Conservation (phyloP, 176 grass and related monocot species). For the Oryza brachyantha region DNA sequence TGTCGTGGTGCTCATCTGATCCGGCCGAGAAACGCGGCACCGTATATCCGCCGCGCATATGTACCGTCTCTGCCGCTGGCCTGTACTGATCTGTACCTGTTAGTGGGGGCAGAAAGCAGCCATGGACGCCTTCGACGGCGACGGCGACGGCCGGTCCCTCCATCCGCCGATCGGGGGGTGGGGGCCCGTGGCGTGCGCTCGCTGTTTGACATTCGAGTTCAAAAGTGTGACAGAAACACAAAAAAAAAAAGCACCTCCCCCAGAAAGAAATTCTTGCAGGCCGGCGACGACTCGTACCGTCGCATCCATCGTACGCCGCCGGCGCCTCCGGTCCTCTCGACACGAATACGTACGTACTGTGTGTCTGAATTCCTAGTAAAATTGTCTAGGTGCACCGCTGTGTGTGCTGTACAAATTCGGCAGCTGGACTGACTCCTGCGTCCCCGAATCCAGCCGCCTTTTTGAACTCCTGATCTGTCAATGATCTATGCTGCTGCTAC, state of each 20-base stretch:
- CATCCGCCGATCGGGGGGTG: too few species aligned
- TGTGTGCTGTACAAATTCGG: slow-evolving; percentile 28
- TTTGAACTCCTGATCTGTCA: background rate
- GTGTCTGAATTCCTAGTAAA: background rate
- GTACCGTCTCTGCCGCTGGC: background rate
- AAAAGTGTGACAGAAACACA: slow-evolving; percentile 35
- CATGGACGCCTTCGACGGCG: slow-evolving; percentile 35
- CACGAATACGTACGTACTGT: background rate
- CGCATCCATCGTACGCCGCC: background rate
- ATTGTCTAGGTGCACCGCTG: background rate
- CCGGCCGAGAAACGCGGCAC: background rate
- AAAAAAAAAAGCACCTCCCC: background rate
- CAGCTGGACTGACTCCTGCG: slow-evolving; percentile 32
- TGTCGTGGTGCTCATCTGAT: slow-evolving; percentile 16
- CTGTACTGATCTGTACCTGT: slow-evolving; percentile 34
- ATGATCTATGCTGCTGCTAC: too few species aligned
- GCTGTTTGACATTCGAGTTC: slow-evolving; percentile 44
- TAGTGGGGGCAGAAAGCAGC: slow-evolving; percentile 78
- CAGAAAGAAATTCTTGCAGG: background rate
- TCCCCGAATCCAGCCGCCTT: background rate
- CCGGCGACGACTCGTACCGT: too few species aligned
- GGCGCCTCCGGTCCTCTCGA: background rate
- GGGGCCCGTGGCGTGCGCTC: background rate
- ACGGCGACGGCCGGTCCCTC: slow-evolving; percentile 44
- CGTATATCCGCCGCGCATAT: background rate